Conservation (phyloP, 495 filamentous ascomycete genomes). For the Hypoxylon crocopeplum region DNA sequence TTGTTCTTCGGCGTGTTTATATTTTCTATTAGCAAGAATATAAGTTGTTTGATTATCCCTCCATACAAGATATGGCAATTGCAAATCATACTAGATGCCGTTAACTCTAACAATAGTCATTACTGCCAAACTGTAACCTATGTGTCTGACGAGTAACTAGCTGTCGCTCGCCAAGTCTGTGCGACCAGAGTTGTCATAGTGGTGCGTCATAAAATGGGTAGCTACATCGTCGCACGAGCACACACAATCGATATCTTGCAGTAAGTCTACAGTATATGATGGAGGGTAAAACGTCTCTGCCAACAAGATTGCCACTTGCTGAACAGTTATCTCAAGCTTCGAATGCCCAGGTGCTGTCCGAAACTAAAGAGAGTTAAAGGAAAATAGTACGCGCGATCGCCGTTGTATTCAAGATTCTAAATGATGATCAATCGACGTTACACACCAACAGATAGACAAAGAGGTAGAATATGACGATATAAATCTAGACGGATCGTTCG, state of each 20-base stretch:
- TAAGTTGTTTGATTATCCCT: too few species aligned
- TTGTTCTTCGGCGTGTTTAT: neutral
- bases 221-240: neutral
- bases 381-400: neutral
- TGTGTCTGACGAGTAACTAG: neutral
- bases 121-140: neutral
- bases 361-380: neutral
- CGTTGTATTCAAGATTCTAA: neutral
- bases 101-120: too few species aligned
- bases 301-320: neutral
- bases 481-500: neutral
- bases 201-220: neutral
- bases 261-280: neutral
- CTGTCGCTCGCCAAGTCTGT: too few species aligned
- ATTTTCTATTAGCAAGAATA: too few species aligned
- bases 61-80: too few species aligned
- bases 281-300: neutral
- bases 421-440: neutral
- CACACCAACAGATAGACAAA: neutral
- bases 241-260: neutral
- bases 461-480: neutral
- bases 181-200: neutral
- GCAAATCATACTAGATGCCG: too few species aligned
- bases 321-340: neutral
- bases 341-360: neutral